Conservation (phyloP, 2,329 filamentous ascomycete species). For the Pseudogymnoascus sp. region DNA sequence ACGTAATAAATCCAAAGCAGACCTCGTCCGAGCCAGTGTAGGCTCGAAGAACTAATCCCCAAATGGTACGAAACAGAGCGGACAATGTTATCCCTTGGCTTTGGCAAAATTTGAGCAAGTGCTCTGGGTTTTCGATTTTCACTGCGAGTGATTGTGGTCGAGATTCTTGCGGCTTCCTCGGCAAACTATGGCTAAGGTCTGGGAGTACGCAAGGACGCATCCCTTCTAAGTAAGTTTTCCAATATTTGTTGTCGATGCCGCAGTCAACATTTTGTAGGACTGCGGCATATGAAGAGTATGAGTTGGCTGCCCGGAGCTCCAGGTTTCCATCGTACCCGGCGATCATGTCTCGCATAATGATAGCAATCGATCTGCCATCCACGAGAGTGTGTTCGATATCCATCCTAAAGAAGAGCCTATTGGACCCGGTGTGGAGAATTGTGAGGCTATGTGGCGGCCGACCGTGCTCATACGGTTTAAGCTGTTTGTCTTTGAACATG, state of each 20-base stretch:
- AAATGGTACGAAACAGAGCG: constrained; percentile 25
- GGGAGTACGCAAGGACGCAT: constrained; percentile 32
- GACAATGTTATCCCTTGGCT: constrained; percentile 28
- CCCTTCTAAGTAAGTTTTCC: constrained; percentile 23
- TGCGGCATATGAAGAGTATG: constrained; percentile 20
- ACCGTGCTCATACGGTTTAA: neutral
- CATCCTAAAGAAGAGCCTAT: constrained; percentile 35
- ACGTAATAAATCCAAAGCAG: constrained; percentile 33
- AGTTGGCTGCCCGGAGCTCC: constrained; percentile 8
- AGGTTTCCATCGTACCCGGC: constrained; percentile 35
- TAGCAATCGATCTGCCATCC: constrained; percentile 39
- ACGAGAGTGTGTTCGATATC: constrained; percentile 42
- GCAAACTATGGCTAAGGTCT: neutral
- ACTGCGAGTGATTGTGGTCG: constrained; percentile 16
- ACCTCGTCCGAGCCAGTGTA: constrained; percentile 29
- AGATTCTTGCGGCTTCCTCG: constrained; percentile 4
- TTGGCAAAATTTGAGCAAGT: constrained; percentile 31
- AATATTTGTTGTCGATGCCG: constrained; percentile 27
- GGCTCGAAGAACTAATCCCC: constrained; percentile 29
- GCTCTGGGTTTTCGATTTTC: constrained; percentile 14
- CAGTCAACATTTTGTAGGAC: constrained; percentile 31
- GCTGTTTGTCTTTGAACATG: neutral
- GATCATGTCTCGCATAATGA: constrained; percentile 37
- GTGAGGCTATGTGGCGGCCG: constrained; percentile 37
- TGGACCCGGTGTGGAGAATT: constrained; percentile 34